Evolutionary conservation across 371 early-diverging fungal species (phyloP).

Genomic region (Mortierella sp.): DNA sequence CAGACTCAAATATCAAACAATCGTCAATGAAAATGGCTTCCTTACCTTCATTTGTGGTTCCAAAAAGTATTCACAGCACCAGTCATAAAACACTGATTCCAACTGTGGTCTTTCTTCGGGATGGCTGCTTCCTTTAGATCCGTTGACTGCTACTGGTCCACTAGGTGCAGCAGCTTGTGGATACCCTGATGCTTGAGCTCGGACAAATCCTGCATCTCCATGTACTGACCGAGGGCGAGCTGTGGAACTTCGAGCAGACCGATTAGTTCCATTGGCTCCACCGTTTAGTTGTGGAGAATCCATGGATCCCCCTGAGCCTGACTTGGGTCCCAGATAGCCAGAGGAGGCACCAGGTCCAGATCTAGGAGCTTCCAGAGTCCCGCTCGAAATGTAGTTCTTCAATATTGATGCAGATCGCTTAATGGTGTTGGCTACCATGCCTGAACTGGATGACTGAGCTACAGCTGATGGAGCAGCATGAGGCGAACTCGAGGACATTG

Average conservation of each 20-base stretch:
- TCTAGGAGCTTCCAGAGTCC: neutral
- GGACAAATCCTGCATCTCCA: constrained; percentile 40
- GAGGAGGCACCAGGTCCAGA: constrained; percentile 1
- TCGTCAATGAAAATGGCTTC: neutral
- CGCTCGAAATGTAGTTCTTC: constrained; percentile 47
- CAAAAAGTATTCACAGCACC: constrained; percentile 90
- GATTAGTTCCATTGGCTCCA: constrained; percentile 17
- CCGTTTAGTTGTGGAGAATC: constrained; percentile 20
- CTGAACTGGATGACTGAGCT: constrained; percentile 20
- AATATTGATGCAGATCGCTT: constrained; percentile 61
- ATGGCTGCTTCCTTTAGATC: constrained; percentile 6
- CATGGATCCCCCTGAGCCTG: neutral
- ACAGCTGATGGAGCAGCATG: constrained; percentile 9
- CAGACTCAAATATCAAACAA: neutral
- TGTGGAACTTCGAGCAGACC: constrained; percentile 14
- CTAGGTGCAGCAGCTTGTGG: neutral
- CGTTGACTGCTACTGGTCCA: constrained; percentile 15
- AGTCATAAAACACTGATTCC: constrained; percentile 79
- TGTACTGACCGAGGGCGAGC: constrained; percentile 52
- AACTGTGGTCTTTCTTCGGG: constrained; percentile 55
- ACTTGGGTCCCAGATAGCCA: constrained; percentile 1
- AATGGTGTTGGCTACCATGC: constrained; percentile 51
- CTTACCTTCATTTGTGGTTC: constrained; percentile 88
- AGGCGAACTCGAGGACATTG: constrained; percentile 15
- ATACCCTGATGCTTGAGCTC: constrained; percentile 22